Percentiles rank a stretch among this genome's conserved stretches.
These are phyloP conservation scores for Schizochytrium sp. DNA, from an alignment of 108 stramenopile genomes.

Conservation along the genomic window DNA sequence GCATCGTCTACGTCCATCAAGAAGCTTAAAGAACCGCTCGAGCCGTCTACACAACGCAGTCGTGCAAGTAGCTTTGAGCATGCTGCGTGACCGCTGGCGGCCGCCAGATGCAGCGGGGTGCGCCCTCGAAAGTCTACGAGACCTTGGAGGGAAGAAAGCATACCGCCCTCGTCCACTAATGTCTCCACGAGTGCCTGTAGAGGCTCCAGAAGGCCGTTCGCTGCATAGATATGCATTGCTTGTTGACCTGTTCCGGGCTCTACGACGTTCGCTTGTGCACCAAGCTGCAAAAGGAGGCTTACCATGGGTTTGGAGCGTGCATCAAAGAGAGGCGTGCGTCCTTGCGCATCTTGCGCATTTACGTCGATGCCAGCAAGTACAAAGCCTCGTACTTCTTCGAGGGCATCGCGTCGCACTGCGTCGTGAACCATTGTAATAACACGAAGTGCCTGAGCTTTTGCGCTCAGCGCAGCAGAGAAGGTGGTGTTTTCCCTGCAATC, in stretches of 20 bases:
- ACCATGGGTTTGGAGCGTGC: not conserved
- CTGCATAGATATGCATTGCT: not conserved
- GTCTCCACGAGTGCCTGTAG: not conserved
- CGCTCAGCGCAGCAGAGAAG: not conserved
- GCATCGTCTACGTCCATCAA: too few species aligned
- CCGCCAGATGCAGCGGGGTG: not conserved
- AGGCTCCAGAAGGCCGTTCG: not conserved
- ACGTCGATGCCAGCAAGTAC: not conserved
- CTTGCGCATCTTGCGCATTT: not conserved
- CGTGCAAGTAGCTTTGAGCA: too few species aligned
- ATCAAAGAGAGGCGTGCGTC: not conserved
- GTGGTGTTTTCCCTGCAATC: too few species aligned
- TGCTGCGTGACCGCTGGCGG: not conserved
- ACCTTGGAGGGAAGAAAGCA: not conserved
- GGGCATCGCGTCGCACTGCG: not conserved
- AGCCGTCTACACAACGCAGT: too few species aligned
- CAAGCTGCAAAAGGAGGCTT: not conserved
- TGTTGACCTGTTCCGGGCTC: not conserved
- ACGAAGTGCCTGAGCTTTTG: not conserved
- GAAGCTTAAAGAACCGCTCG: too few species aligned
- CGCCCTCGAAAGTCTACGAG: not conserved
- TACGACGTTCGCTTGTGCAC: not conserved
- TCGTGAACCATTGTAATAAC: not conserved
- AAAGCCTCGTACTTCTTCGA: not conserved
- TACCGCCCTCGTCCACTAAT: not conserved